These are phyloP conservation scores for Zoysia matrella DNA, from an alignment of 202 grass and related monocot species.

Conservation along the genomic window DNA sequence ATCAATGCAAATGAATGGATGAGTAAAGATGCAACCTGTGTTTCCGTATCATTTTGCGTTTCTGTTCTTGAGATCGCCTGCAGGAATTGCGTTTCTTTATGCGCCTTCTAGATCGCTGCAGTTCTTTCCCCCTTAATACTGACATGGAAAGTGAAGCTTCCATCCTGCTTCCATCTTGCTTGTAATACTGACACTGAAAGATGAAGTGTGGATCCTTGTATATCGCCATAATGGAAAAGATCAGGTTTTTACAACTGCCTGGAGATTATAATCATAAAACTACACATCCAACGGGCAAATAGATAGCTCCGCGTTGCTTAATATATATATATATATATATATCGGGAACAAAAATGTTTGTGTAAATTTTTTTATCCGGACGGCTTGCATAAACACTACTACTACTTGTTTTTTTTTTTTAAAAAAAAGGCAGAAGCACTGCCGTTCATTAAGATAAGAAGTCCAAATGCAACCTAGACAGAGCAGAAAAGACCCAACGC, in stretches of 20 bases:
- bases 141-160: neutral
- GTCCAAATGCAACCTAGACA: no score
- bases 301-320: no score
- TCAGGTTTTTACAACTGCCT: neutral
- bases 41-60: neutral
- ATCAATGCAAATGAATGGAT: conserved; percentile 42
- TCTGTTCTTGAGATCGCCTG: neutral
- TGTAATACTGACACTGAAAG: neutral
- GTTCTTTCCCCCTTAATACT: neutral
- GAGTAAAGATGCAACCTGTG: neutral
- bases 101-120: neutral
- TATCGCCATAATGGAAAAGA: neutral
- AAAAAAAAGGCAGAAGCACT: no score
- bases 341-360: no score
- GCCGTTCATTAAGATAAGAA: no score
- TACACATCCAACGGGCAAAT: no score
- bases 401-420: no score
- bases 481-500: no score
- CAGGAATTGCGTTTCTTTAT: conserved; percentile 3
- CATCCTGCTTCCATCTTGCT: neutral
- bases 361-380: no score
- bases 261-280: neutral
- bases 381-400: no score
- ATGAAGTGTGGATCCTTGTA: neutral
- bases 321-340: no score